Conservation (phyloP, 352 stramenopile genomes). For the Thraustotheca clavata region DNA sequence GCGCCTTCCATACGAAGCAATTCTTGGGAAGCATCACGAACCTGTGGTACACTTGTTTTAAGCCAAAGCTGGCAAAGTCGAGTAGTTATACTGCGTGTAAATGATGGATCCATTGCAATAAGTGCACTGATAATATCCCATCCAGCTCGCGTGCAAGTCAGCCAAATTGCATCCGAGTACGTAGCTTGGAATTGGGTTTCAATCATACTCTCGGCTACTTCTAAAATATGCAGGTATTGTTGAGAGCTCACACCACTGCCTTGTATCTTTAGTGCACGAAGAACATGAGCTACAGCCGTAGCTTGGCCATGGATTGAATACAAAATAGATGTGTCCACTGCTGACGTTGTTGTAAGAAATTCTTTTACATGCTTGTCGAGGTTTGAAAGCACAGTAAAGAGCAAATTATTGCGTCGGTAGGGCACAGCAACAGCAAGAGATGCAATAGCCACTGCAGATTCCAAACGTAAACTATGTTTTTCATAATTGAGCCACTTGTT, state of each 20-base stretch:
- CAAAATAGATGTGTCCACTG: conserved; percentile 20
- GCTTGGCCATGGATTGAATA: conserved; percentile 72
- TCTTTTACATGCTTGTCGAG: conserved; percentile 38
- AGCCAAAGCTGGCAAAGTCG: conserved; percentile 67
- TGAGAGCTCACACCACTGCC: conserved; percentile 6
- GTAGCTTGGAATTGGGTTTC: conserved; percentile 71
- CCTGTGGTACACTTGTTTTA: conserved; percentile 67
- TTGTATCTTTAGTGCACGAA: conserved; percentile 18
- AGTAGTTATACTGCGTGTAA: conserved; percentile 47
- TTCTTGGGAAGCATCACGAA: conserved; percentile 68
- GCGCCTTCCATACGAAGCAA: conserved; percentile 75
- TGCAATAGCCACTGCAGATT: conserved; percentile 50
- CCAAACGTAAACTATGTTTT: conserved; percentile 68
- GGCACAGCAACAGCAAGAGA: conserved; percentile 58
- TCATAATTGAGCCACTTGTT: conserved; percentile 45
- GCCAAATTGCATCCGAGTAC: conserved; percentile 73
- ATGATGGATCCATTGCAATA: conserved; percentile 49
- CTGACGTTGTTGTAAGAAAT: not conserved
- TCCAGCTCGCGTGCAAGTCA: conserved; percentile 77
- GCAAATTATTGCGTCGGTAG: conserved; percentile 45
- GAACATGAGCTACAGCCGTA: conserved; percentile 38
- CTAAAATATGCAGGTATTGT: conserved; percentile 28
- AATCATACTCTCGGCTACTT: conserved; percentile 58
- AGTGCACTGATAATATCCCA: conserved; percentile 73
- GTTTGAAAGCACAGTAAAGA: conserved; percentile 33